Base-by-base conservation (phyloP, 768 basidiomycete genomes). In the Russula abietina region DNA sequence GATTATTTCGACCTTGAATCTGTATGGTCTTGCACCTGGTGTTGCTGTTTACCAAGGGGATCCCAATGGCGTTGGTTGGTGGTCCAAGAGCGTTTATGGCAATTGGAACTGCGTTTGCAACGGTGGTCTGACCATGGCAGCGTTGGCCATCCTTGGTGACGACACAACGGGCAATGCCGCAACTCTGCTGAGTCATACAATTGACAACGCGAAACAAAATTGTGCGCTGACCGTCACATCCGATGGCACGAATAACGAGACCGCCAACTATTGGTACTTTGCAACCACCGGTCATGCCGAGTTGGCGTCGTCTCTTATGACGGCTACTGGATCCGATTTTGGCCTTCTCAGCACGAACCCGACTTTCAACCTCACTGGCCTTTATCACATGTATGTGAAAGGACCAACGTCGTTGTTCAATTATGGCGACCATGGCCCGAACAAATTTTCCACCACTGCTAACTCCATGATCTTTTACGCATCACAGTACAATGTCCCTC, bases 21-120 rank as follows among this genome's bases (percentile, higher is more conserved):
- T 80, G 65, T 87, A 88, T 67, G 97, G 93, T 60, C 82, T 99
- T 30, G 74, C 70, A 60, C 83, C 78, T 48, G 95, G 94, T 67
- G 67, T 84, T 46, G 67, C 69, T 24, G 84, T 83, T 2, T 87
- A 80, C 66, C 77, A 77, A 28, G 71, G 73, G 57, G 69, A 76
- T 49, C 65, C 71, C 32, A 67, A 45, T 17, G 69, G 59, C 59
- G 80, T 77, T 56, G 87, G 87, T 53, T 97, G 94, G 94, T 97
- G 94, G 94, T 80, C 75, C 73, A 79, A 67, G 55, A 80, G 77
- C 65, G 82, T 83, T 51, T 80, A 80, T 64, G 96, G 96, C 22
- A 99, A 98, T 79, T 99, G 97, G 97, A 99, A 99, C 73, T 98
- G 96, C 73, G 91, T 93, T 60, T 93, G 88, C 78, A 98, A 98